Evolutionary conservation across 1,139 yeast species (phyloP), one percentile per base, ranked within the genome.

Genomic region (Hemisphaericaspora lyxosophila): DNA sequence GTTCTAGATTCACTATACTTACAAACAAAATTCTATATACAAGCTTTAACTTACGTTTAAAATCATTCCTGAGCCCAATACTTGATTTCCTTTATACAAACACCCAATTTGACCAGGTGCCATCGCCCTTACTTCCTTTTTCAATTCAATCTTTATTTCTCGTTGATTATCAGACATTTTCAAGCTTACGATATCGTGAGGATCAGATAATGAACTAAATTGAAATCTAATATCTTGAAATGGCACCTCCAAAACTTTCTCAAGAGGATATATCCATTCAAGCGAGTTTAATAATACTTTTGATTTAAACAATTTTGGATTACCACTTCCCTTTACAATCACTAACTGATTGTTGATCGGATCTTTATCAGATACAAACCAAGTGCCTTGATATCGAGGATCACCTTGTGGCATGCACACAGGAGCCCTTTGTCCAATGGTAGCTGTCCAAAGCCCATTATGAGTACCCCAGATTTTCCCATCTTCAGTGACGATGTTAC

Each of bases 61-160:
- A n/a, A 70, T 53, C 4, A 60, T 53, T 1, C 97, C 97, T 20
- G 90, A 78, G 0, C 97, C 97, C 13, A 92, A 57, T 1, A 94
- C 83, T 40, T 78, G 64, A 37, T 80, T 82, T 2, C 73, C 77
- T 31, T 72, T 64, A 57, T 90, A 92, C 8, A 90, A 57, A 1
- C 87, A 95, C 16, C 89, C 63, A 48, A 77, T 82, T 57, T 92
- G 98, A 0, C 97, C 98, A 0, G 94, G 88, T 0, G 97, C 92
- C 55, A 92, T 77, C 0, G 96, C 96, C 35, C 90, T 63, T 26
- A 77, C 80, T 5, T 33, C 33, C 4, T 39, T 30, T 24, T 63
- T 58, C 4, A 67, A 60, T 1, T 46, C 45, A 26, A 85, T 62
- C 16, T 48, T 52, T 18, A 84, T 58, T 2, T 47, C 41, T 5